These are phyloP conservation scores for Fonsecaea multimorphosa DNA, from an alignment of 2,329 filamentous ascomycete species.

Conservation along the genomic window DNA sequence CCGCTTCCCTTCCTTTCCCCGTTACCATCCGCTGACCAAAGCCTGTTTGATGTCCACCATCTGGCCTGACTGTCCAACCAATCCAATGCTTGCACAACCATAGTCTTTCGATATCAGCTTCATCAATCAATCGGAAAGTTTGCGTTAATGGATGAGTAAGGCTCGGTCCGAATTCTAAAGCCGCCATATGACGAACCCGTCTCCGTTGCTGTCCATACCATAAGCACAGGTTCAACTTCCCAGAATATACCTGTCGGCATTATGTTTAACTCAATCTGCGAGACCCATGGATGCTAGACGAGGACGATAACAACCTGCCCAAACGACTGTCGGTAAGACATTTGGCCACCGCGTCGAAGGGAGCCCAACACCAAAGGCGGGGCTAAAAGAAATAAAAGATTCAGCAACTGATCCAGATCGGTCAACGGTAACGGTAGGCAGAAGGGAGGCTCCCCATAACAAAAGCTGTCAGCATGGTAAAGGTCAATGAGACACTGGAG, in stretches of 20 bases:
- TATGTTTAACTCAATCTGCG: not conserved
- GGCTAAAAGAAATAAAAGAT: not conserved
- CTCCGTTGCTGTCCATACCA: not conserved
- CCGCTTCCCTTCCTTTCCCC: slow-evolving; percentile 1
- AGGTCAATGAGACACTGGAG: not conserved
- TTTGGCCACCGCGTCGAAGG: not conserved
- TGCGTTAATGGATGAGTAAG: not conserved
- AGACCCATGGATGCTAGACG: not conserved
- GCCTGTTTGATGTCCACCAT: not conserved
- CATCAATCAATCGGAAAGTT: not conserved
- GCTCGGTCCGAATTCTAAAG: slow-evolving; percentile 9
- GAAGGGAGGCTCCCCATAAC: not conserved
- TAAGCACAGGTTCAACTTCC: not conserved
- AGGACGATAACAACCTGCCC: not conserved
- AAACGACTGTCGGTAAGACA: not conserved
- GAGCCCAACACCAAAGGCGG: not conserved
- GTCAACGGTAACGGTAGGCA: not conserved
- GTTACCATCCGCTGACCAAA: slow-evolving; percentile 5
- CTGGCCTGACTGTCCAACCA: not conserved
- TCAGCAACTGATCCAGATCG: not conserved
- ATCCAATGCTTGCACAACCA: slow-evolving; percentile 4
- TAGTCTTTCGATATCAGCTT: not conserved
- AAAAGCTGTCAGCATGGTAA: not conserved
- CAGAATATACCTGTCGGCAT: not conserved
- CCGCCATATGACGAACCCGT: slow-evolving; percentile 1